Evolutionary conservation across 2,329 filamentous ascomycete genomes (phyloP).

Genomic region (Sarocladium strictum): DNA sequence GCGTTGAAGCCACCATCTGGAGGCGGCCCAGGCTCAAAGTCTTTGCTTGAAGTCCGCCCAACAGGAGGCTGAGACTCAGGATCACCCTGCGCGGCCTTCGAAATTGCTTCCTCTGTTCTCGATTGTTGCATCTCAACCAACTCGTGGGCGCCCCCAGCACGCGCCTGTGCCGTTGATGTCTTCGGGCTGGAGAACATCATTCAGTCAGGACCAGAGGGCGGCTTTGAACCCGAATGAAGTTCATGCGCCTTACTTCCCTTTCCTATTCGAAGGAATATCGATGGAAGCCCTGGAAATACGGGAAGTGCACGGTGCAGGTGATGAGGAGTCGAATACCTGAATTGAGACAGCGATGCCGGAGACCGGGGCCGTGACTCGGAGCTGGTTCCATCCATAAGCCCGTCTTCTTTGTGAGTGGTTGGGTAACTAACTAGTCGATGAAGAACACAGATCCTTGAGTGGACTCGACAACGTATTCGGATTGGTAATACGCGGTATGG

Average conservation of each 20-base stretch:
- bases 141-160: no score
- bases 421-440: no score
- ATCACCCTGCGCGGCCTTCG: not conserved
- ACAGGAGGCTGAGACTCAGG: not conserved
- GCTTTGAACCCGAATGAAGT: no score
- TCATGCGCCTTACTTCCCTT: no score
- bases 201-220: not conserved
- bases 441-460: no score
- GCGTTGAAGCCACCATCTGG: slow-evolving; percentile 42
- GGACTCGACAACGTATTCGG: no score
- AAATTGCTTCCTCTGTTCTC: not conserved
- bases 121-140: not conserved
- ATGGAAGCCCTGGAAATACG: not conserved
- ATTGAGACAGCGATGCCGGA: not conserved
- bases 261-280: not conserved
- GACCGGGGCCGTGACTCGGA: not conserved
- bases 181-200: not conserved
- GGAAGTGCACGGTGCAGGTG: not conserved
- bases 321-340: not conserved
- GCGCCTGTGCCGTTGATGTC: no score
- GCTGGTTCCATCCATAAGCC: no score
- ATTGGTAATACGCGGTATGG: no score
- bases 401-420: no score
- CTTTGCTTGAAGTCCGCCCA: not conserved
- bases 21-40: slow-evolving; percentile 15